Evolutionary conservation across 108 stramenopile species (phyloP).

Genomic region (Nitzschia sp.): DNA sequence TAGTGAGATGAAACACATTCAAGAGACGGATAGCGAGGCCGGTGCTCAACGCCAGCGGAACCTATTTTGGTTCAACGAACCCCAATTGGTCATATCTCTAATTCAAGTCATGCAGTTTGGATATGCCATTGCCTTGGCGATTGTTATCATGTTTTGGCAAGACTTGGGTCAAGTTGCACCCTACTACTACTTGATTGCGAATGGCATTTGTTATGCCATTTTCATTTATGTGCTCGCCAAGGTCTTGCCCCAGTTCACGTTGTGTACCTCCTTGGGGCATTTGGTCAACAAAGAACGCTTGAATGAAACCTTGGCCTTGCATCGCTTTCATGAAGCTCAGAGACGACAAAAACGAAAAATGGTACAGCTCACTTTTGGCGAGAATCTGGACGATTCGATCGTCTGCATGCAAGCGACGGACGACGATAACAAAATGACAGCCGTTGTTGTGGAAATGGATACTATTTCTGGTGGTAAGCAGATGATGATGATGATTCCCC

Average conservation of each 20-base stretch:
- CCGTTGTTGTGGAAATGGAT: neutral
- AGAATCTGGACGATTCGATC: slow-evolving; percentile 2
- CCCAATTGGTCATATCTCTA: slow-evolving; percentile 59
- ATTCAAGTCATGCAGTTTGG: slow-evolving; percentile 89
- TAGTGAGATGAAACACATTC: slow-evolving; percentile 9
- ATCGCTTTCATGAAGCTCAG: slow-evolving; percentile 51
- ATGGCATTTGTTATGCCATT: slow-evolving; percentile 51
- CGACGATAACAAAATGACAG: neutral
- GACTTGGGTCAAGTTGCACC: slow-evolving; percentile 25
- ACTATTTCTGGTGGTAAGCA: neutral
- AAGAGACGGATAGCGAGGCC: neutral
- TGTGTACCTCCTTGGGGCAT: slow-evolving; percentile 85
- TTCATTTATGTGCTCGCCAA: slow-evolving; percentile 58
- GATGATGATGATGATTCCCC: neutral
- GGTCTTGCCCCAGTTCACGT: slow-evolving; percentile 78
- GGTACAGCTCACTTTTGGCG: slow-evolving; percentile 13
- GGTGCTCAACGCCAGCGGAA: slow-evolving; percentile 39
- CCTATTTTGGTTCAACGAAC: slow-evolving; percentile 80
- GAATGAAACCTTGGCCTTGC: slow-evolving; percentile 49
- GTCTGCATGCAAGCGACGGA: neutral
- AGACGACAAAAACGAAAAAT: slow-evolving; percentile 30
- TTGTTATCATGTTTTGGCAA: slow-evolving; percentile 65
- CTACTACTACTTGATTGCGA: slow-evolving; percentile 28
- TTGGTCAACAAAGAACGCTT: slow-evolving; percentile 60
- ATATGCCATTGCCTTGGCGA: slow-evolving; percentile 76